These are phyloP conservation scores for Actinidia arguta DNA, from an alignment of 179 eudicot species.

Conservation along the genomic window DNA sequence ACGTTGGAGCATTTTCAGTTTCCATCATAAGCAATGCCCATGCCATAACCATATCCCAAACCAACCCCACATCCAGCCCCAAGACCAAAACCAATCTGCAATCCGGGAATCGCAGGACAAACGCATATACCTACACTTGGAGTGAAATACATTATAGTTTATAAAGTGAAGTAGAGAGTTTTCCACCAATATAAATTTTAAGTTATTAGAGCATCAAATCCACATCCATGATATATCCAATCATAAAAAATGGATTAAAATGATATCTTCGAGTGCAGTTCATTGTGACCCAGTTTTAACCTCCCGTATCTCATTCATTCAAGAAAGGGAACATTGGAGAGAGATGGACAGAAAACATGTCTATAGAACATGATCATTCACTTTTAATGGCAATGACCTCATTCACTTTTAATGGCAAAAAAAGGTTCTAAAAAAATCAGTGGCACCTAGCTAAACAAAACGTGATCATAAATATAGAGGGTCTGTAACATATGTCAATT, in stretches of 20 bases:
- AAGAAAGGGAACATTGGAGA: background rate
- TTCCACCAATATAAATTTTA: too few species aligned
- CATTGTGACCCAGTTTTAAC: background rate
- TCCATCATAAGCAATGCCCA: constrained; percentile 88
- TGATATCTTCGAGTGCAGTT: too few species aligned
- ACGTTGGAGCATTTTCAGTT: constrained; percentile 14
- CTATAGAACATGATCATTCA: background rate
- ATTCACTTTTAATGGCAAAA: background rate
- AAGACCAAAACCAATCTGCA: constrained; percentile 86
- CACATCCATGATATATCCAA: too few species aligned
- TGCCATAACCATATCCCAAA: constrained; percentile 88
- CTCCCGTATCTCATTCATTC: background rate
- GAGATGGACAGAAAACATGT: background rate
- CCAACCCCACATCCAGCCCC: constrained; percentile 97
- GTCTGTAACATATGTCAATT: too few species aligned
- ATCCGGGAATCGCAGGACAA: constrained; percentile 91
- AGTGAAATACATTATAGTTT: background rate
- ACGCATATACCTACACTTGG: constrained; percentile 60
- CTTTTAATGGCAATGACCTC: background rate
- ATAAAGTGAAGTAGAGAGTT: background rate
- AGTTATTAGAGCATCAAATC: too few species aligned
- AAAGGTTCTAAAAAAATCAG: background rate
- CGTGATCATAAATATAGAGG: background rate
- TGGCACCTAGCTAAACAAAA: background rate
- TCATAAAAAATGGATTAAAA: too few species aligned